Evolutionary conservation across 805 yeast species (phyloP), one percentile per base, ranked within the genome.

Genomic region (Blastobotrys chiropterorum): DNA sequence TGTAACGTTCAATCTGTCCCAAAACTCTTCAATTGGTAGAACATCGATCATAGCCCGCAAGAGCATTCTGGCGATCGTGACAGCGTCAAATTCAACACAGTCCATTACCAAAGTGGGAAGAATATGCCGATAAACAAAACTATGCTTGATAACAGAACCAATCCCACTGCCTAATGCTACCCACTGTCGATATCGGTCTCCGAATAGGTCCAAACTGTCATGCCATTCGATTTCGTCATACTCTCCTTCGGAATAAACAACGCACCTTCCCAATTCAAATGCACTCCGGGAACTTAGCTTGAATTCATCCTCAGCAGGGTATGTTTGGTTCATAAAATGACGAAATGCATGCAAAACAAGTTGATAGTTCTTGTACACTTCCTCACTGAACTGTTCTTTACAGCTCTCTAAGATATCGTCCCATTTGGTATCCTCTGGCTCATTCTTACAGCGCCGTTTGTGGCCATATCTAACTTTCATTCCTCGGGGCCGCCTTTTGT

Each of bases 201-300:
- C 47, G 17, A 48, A 19, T 14, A 16, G 11, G 20, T 48, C 43
- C n/a, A 41, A 8, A 11, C 26, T 14, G 6, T 16, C 6, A 13
- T 48, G 47, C 51, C 51, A 48, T 14, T 39, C 38, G n/a, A 15
- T 21, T 19, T 47, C 45, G 21, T 20, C 2, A 8, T 21, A 39
- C 39, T 47, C 19, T 14, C 22, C 45, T 16, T 38, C 30, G 3
- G 50, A 38, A 17, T 38, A 40, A 3, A 47, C 50, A 3, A 47
- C 19, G n/a, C 50, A 47, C 15, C 50, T 16, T 11, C 50, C 50
- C 8, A 47, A 14, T n/a, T 47, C 50, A 21, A 47, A 47, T 5
- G 50, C 44, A 20, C 31, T 15, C 21, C 15, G 16, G 8, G 44
- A 3, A 2, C n/a, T 6, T 17, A 47, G 45, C 7, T 16, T 30